Base-by-base conservation (phyloP, 163 green algal genomes). In the Prototheca cutis region DNA sequence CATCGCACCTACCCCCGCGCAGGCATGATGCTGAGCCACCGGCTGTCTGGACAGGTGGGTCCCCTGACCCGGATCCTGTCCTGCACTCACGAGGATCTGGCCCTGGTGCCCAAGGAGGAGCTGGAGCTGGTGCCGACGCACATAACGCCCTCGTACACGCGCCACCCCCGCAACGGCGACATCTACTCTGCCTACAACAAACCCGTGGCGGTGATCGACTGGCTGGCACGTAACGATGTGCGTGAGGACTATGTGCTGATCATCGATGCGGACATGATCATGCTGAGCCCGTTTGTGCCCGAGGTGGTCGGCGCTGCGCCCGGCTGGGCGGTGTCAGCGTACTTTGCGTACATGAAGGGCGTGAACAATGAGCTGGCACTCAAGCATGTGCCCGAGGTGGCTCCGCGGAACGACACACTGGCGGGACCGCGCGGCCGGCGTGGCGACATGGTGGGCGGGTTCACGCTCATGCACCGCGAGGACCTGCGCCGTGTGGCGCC, bases 131-230 rank as follows among this genome's bases (percentile, higher is more conserved):
- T 84, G 17, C 49, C 80, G 6, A 90, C 83, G 4, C 81, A 92
- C 55, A 68, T 93, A 6, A 83, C 81, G 3, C 82, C 80, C 4
- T 81, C 72, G 6, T 86, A 74, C 53, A 73, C 80, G 0, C 47
- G 55, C 23, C 79, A 94, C 61, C 82, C 84, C 0, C 64, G 61
- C 6, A 90, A 63, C n/a, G 66, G 71, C n/a, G 87, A 95, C 71
- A 34, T 68, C 23, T 95, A 95, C 58, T 63, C 48, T 24, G 84
- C 86, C 0, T 94, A 95, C 72, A 96, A 96, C 73, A 95, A 94
- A 68, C 87, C 88, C 1, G 74, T 77, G 3, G 81, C 80, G 0
- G 80, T 96, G 31, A 55, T 81, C 24, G 68, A 80, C 61, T 82
- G 73, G 63, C 59, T 80, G 56, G 59, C 64, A 31, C 60, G 66